Evolutionary conservation across 2,329 filamentous ascomycete species (phyloP), one percentile per base, ranked within the genome.

Genomic region (Apiospora arundinis): DNA sequence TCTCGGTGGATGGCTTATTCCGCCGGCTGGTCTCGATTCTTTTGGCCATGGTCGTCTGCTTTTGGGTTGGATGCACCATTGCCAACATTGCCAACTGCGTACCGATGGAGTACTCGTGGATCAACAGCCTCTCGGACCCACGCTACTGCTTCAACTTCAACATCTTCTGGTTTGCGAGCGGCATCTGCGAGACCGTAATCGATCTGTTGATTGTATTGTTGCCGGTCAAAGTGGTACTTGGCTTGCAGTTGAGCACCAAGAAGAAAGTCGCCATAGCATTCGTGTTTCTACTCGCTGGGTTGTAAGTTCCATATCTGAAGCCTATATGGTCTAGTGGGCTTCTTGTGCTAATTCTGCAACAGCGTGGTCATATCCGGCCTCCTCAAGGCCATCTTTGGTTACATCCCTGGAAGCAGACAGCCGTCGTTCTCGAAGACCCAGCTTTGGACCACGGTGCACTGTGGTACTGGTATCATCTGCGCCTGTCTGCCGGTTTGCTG

Each of bases 51-150:
- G 75, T 79, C 2, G 16, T 74, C 6, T 70, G 69, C 0, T 79
- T 74, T 70, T 78, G 75, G 76, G 49, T 76, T 7, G 74, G 73
- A 0, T 74, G 70, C 11, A 76, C 75, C 2, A 45, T 77, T 4
- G 74, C 77, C 16, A 73, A 72, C 0, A 70, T 78, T 6, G 72
- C 73, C 37, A 77, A 74, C 23, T 80, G 78, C 70, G 69, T 75
- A 42, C 73, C 76, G 0, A 68, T 78, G 3, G 70, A 75, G 28
- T 76, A 73, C 56, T 71, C 42, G 14, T 78, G 75, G 71, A 40
- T 74, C 25, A 56, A 56, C 49, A 73, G 69, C 18, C 63, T 73
- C 1, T 70, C 70, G 12, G 74, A 78, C 42, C 74, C 73, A 7
- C 60, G 69, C 37, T 74, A 76, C n/a, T 79, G 75, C 66, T 73